Percentiles rank a stretch among this genome's conserved stretches.
Evolutionary conservation across 83 land plant species (phyloP).

Genomic region (Diphasiastrum complanatum): DNA sequence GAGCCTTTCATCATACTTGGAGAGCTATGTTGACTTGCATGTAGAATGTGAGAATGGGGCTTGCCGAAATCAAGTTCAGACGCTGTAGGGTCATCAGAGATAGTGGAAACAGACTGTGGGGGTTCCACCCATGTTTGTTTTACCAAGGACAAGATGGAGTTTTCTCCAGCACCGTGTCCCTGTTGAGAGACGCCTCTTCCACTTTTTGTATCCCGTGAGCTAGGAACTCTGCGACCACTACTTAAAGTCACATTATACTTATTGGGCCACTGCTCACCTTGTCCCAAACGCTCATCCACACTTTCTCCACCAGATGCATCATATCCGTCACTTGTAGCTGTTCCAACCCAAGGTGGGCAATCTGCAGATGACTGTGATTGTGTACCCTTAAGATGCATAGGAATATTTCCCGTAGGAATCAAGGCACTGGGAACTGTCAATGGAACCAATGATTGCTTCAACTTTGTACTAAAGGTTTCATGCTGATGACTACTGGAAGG

Average conservation of each 20-base stretch:
- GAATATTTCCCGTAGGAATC: conserved; percentile 28
- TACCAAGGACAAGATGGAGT: background rate
- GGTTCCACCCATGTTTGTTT: background rate
- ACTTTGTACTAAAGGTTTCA: too few relatives aligned
- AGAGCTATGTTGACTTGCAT: background rate
- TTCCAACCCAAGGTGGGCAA: conserved; percentile 29
- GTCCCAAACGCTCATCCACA: conserved; percentile 1
- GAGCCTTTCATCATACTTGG: conserved; percentile 3
- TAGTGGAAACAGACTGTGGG: background rate
- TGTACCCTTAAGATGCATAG: conserved; percentile 25
- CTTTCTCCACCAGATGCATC: conserved; percentile 19
- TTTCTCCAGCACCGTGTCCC: background rate
- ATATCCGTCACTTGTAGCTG: conserved; percentile 21
- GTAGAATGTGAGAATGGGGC: background rate
- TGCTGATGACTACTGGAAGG: conserved; percentile 6
- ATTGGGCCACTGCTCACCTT: background rate
- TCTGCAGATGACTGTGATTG: conserved; percentile 19
- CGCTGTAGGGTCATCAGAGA: background rate
- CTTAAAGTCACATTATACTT: background rate
- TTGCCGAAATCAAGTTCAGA: background rate
- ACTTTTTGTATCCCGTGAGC: background rate
- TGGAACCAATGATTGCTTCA: too few relatives aligned
- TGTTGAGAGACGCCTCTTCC: background rate
- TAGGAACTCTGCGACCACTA: background rate
- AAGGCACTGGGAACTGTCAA: background rate